Base-by-base conservation (phyloP, 345 rosid species). In the Eucalyptus curtisii region DNA sequence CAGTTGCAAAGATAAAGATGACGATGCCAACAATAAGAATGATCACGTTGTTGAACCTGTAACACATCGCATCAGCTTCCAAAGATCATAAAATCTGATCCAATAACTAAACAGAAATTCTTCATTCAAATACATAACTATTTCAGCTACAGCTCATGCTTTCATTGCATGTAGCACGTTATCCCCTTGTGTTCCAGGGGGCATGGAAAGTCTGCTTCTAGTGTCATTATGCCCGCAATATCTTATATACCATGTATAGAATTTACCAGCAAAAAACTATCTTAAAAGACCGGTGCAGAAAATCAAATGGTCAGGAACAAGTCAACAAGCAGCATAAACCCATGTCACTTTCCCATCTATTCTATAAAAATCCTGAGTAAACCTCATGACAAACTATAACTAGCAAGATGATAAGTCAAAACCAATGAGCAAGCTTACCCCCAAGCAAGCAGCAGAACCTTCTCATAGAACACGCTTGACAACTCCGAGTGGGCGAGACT, bases 401-500 rank as follows among this genome's bases (percentile, higher is more conserved):
- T 44, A 24, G 85, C 48, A 27, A 49, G 37, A 86, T n/a, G n/a
- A 40, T 64, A 68, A 68, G 24, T 33, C 80, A 33, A 33, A 68
- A 68, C 40, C 6, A 90, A 59, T 49, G 17, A 86, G 42, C 30
- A 92, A 37, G 45, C 98, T 61, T 96, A 97, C 99, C 99, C 98
- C 95, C 95, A 95, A 59, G 96, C 96, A 55, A 97, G 93, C 49
- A 97, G 92, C 49, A 98, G 98, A 91, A 98, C 99, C 93, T 97
- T 98, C 95, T 98, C 99, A 49, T 97, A 97, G 93, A 98, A 98
- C 66, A 97, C 99, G 53, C 92, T 93, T 13, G 99, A 98, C 90
- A 98, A 91, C 93, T 97, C 99, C 3, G 99, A 96, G 93, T 98
- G 99, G 24, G 99, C 99, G 47, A 97, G 99, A 93, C 98, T 97